Base-by-base conservation (phyloP, 2,329 filamentous ascomycete genomes). In the Diaporthe aspalathi region DNA sequence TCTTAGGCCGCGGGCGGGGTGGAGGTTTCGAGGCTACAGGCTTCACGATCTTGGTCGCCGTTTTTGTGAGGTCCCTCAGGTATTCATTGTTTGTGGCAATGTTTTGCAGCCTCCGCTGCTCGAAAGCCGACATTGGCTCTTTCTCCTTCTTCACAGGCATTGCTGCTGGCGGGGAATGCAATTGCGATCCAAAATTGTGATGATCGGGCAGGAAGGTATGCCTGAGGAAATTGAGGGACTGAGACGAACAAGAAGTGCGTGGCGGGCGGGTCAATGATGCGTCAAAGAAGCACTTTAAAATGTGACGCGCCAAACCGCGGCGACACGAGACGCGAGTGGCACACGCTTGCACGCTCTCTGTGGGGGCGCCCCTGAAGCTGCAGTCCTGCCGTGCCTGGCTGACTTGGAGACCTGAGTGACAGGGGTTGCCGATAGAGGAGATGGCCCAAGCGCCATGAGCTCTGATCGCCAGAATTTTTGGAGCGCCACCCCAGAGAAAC, bases 31-130 rank as follows among this genome's bases (percentile, higher is more conserved):
- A 66, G 1, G 57, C 20, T 1, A 65, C 60, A 17, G 63, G 72
- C 29, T 66, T 66, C 1, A 66, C 84, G n/a, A 90, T 86, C 63
- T 88, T 90, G 27, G 92, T 92, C 0, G 93, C 90, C 0, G 92
- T 88, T 2, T 90, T 89, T 2, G 92, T 91, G 1, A 97, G 88
- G 72, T 94, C 92, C 72, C 93, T 93, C 0, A 98, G 82, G 0
- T 97, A 79, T 0, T 92, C 93, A 80, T 95, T 92, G 76, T 97
- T 96, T 68, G 93, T 91, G 0, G 92, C 93, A 50, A 97, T 97
- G 75, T 97, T 97, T 73, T 94, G 94, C 20, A 94, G 88, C 0
- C 95, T 88, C 75, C 93, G 91, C 76, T 91, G 91, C 85, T 97
- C 95, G 81, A 97, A 98, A 49, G 94, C 93, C 81, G 93, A 97